These are phyloP conservation scores for Phialophora verrucosa DNA, from an alignment of 2,329 filamentous ascomycete genomes.

Conservation along the genomic window DNA sequence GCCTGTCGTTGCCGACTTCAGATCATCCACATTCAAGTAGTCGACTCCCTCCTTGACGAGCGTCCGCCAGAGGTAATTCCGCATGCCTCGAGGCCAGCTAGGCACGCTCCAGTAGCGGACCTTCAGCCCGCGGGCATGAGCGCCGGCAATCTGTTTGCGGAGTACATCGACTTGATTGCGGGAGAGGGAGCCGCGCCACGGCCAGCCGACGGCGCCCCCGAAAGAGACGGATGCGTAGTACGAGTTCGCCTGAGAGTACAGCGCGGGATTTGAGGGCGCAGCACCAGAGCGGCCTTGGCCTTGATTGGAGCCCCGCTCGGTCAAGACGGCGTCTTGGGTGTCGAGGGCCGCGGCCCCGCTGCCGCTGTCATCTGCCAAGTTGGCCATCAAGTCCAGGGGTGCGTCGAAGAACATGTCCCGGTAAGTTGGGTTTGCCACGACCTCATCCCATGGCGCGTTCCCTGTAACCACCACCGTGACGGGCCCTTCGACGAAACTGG, in stretches of 20 bases:
- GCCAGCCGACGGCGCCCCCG: constrained; percentile 51
- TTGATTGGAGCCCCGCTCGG: constrained; percentile 36
- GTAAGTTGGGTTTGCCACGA: constrained; percentile 55
- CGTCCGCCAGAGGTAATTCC: constrained; percentile 62
- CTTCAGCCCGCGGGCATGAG: constrained; percentile 59
- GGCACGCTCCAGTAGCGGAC: constrained; percentile 64
- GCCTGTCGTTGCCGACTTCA: constrained; percentile 54
- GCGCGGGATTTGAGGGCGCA: constrained; percentile 48
- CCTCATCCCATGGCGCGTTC: constrained; percentile 57
- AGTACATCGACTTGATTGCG: constrained; percentile 54
- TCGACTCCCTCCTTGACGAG: constrained; percentile 61
- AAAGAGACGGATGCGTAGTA: constrained; percentile 65
- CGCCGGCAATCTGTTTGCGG: constrained; percentile 58
- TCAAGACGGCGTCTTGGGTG: constrained; percentile 1
- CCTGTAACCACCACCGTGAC: constrained; percentile 62
- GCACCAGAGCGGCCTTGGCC: constrained; percentile 54
- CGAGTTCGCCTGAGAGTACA: constrained; percentile 58
- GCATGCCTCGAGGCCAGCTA: constrained; percentile 59
- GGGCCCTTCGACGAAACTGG: constrained; percentile 49
- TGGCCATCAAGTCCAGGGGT: constrained; percentile 51
- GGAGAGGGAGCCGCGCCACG: constrained; percentile 56
- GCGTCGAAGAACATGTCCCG: constrained; percentile 64
- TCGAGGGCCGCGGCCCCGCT: neutral
- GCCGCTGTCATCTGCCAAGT: constrained; percentile 11
- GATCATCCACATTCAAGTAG: constrained; percentile 64